Percentiles rank a stretch among this genome's conserved stretches.
These are phyloP conservation scores for Eutrema yunnanense DNA, from an alignment of 345 rosid genomes.

Conservation along the genomic window DNA sequence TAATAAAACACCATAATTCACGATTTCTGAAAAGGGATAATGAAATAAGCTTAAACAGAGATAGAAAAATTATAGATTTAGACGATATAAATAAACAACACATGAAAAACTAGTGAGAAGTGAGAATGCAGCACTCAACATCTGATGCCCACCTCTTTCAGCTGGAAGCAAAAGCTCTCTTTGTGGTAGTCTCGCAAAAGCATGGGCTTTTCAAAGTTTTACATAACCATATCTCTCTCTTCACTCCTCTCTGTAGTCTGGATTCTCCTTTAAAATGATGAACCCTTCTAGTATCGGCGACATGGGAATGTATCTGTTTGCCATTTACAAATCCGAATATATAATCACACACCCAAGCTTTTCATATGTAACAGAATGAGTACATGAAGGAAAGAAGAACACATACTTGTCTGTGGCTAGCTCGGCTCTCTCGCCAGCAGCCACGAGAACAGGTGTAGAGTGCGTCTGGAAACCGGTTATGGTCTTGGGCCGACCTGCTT, in stretches of 20 bases:
- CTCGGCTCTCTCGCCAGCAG: constrained; percentile 95
- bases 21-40: too few species aligned
- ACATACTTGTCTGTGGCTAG: constrained; percentile 89
- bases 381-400: neutral
- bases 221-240: neutral
- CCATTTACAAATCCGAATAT: neutral
- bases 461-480: constrained; percentile 97
- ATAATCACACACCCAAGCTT: neutral
- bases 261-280: constrained; percentile 77
- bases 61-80: neutral
- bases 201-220: neutral
- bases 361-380: neutral
- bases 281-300: constrained; percentile 92
- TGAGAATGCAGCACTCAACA: neutral
- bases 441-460: constrained; percentile 87
- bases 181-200: too few species aligned
- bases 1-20: too few species aligned
- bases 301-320: constrained; percentile 72
- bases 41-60: neutral
- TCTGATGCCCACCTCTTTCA: too few species aligned
- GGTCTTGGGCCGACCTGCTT: constrained; percentile 94
- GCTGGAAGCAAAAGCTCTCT: neutral
- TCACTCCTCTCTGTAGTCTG: constrained; percentile 69
- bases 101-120: constrained; percentile 6
- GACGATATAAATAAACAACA: neutral